phyloP scores from a whole-genome alignment of 2,329 filamentous ascomycete genomes.

The Ceratocystis lukuohia region DNA sequence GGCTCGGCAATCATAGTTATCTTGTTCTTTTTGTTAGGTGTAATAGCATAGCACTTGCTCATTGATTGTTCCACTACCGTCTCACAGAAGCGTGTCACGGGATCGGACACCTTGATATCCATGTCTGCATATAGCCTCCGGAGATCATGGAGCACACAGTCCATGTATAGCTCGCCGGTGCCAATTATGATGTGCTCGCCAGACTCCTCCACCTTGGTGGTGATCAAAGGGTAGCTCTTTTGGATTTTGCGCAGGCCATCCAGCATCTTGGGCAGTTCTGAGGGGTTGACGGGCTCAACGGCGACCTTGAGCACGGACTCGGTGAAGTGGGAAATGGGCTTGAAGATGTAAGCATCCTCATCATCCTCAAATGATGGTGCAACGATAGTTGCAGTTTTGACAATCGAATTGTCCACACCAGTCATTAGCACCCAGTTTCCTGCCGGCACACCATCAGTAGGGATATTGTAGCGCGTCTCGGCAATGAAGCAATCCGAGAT shows the following conservation, averaged over 20 bases:
- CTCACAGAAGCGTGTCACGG: conserved; percentile 93
- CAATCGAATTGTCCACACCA: conserved; percentile 93
- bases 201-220: conserved; percentile 94
- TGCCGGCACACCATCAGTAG: conserved; percentile 80
- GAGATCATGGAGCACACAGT: conserved; percentile 91
- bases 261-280: conserved; percentile 95
- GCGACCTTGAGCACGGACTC: conserved; percentile 97
- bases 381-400: conserved; percentile 89
- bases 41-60: conserved; percentile 95
- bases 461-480: conserved; percentile 84
- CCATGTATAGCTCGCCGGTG: conserved; percentile 98
- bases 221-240: conserved; percentile 91
- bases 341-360: conserved; percentile 92
- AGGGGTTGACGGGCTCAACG: conserved; percentile 95
- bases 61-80: conserved; percentile 95
- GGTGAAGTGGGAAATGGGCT: conserved; percentile 83
- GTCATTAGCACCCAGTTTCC: conserved; percentile 87
- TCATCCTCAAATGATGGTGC: conserved; percentile 67
- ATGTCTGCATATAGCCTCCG: conserved; percentile 92
- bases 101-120: conserved; percentile 98
- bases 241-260: conserved; percentile 93
- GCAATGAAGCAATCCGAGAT: conserved; percentile 80
- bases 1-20: conserved; percentile 98
- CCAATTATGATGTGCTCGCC: conserved; percentile 92
- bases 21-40: conserved; percentile 98